Evolutionary conservation across 2,329 filamentous ascomycete species (phyloP).

Genomic region (Diaporthe ampelina): DNA sequence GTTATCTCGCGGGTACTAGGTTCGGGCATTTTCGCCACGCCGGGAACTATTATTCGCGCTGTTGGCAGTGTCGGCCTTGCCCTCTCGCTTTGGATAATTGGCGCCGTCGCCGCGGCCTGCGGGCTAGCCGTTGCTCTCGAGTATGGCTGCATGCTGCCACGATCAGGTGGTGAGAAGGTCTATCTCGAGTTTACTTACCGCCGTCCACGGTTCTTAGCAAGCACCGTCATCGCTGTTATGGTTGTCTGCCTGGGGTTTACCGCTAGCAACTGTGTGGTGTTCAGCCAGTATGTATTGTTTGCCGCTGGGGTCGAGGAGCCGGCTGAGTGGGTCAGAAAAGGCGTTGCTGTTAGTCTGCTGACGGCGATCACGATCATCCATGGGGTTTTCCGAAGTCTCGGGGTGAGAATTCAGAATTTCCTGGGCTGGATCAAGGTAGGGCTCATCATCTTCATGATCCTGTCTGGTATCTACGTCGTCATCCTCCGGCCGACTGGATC

Average conservation of each 20-base stretch:
- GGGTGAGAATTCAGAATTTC: constrained; percentile 68
- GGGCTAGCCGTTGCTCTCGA: constrained; percentile 75
- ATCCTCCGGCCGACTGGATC: neutral
- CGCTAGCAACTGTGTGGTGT: constrained; percentile 74
- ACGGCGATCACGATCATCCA: constrained; percentile 69
- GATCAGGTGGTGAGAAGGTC: constrained; percentile 77
- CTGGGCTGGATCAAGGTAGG: constrained; percentile 75
- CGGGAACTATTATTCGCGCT: constrained; percentile 74
- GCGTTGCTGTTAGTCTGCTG: constrained; percentile 69
- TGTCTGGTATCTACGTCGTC: constrained; percentile 72
- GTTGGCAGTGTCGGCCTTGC: constrained; percentile 77
- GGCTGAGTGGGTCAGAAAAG: constrained; percentile 65
- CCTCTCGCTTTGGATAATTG: constrained; percentile 73
- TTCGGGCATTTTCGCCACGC: constrained; percentile 80
- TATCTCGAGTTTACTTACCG: constrained; percentile 80
- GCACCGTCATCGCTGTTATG: constrained; percentile 74
- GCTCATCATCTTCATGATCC: constrained; percentile 71
- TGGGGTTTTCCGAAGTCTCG: constrained; percentile 50
- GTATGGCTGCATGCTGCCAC: constrained; percentile 78
- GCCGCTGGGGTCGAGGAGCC: constrained; percentile 63
- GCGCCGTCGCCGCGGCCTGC: constrained; percentile 72
- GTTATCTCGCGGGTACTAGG: constrained; percentile 64
- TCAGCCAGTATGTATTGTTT: constrained; percentile 75
- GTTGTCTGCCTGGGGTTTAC: constrained; percentile 76
- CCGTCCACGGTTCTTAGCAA: constrained; percentile 73